Conservation (phyloP, 164 flowering plant species). For the Aristolochia contorta region DNA sequence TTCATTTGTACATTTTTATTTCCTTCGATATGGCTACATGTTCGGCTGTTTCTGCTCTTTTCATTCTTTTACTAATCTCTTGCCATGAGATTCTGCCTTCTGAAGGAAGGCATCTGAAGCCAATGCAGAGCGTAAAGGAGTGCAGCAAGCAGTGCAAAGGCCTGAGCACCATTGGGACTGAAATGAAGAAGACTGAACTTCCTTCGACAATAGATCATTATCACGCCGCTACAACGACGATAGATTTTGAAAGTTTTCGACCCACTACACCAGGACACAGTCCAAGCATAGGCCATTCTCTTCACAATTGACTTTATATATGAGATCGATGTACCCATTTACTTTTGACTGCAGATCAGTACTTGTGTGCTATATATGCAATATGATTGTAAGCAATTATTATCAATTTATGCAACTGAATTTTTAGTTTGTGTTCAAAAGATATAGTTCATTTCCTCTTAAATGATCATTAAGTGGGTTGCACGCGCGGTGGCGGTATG, state of each 20-base stretch:
- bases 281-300: slow-evolving; percentile 5
- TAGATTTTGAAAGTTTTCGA: slow-evolving; percentile 2
- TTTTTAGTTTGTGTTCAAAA: too few relatives aligned
- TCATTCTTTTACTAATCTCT: neutral
- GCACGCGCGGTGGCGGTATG: too few relatives aligned
- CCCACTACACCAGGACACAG: slow-evolving; percentile 4
- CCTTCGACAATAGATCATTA: too few relatives aligned
- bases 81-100: neutral
- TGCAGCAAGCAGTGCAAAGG: neutral
- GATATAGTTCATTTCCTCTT: too few relatives aligned
- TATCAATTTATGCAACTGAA: too few relatives aligned
- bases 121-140: neutral
- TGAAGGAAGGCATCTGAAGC: neutral
- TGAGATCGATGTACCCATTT: too few relatives aligned
- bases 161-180: too few relatives aligned
- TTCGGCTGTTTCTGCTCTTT: neutral
- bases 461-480: too few relatives aligned
- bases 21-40: neutral
- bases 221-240: neutral
- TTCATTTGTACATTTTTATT: neutral
- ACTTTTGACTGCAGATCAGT: too few relatives aligned
- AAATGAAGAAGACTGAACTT: too few relatives aligned
- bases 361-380: too few relatives aligned
- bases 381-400: too few relatives aligned
- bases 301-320: neutral